A percentile compares a stretch with the other conserved stretches of the same genome.
Evolutionary conservation across 768 basidiomycete genomes (phyloP).

Genomic region (Coprinellus micaceus): DNA sequence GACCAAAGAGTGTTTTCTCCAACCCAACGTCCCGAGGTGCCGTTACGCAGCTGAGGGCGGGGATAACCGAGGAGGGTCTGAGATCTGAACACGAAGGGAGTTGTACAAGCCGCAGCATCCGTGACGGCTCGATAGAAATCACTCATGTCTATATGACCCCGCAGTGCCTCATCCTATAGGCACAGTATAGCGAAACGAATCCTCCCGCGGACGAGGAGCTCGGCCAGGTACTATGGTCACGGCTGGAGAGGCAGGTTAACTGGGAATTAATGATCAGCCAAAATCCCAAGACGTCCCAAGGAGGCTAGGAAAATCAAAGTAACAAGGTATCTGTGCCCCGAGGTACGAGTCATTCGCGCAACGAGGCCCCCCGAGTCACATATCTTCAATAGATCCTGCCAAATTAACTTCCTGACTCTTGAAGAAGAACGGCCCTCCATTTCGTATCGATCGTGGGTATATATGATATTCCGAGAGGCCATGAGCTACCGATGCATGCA

Average conservation of each 20-base stretch:
- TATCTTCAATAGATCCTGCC: too few species aligned
- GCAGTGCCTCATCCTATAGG: slow-evolving; percentile 48
- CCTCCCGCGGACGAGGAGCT: slow-evolving; percentile 30
- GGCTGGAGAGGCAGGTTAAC: slow-evolving; percentile 46
- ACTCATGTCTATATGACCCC: background rate
- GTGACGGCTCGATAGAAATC: background rate
- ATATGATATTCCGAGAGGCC: too few species aligned
- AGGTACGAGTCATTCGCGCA: too few species aligned
- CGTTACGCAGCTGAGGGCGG: slow-evolving; percentile 40
- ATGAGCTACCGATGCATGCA: too few species aligned
- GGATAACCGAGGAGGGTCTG: slow-evolving; percentile 29
- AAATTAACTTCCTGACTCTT: too few species aligned
- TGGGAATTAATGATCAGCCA: too few species aligned
- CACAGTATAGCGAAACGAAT: slow-evolving; percentile 29
- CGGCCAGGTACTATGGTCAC: slow-evolving; percentile 38
- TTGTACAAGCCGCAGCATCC: background rate
- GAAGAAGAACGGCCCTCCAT: too few species aligned
- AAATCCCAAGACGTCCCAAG: too few species aligned
- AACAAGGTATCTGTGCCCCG: too few species aligned
- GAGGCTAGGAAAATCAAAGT: too few species aligned
- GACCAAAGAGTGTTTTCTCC: slow-evolving; percentile 1
- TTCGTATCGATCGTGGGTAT: too few species aligned
- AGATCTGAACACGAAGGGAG: slow-evolving; percentile 32
- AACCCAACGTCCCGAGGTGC: slow-evolving; percentile 29
- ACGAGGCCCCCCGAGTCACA: too few species aligned